Conservation (phyloP, 2,329 filamentous ascomycete species). For the Aspergillus quadrilineatus region DNA sequence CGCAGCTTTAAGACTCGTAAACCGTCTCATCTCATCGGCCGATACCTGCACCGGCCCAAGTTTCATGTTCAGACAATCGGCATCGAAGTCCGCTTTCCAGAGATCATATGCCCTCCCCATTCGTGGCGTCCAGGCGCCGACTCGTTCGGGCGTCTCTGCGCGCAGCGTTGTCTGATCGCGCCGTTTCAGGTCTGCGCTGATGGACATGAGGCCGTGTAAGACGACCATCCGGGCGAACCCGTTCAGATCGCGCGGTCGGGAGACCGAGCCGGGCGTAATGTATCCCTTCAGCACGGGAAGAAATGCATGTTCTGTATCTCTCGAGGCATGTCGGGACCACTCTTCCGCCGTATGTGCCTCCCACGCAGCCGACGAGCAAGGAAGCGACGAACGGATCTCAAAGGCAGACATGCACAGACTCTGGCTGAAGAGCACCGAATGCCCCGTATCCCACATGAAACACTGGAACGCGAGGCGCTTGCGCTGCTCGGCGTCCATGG, state of each 20-base stretch:
- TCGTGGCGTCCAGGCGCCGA: constrained; percentile 53
- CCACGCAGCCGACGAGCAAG: constrained; percentile 57
- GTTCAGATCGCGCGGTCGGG: constrained; percentile 47
- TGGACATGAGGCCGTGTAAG: constrained; percentile 62
- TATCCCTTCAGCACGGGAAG: constrained; percentile 58
- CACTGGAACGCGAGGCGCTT: constrained; percentile 61
- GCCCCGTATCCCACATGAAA: constrained; percentile 67
- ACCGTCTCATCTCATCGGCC: constrained; percentile 32
- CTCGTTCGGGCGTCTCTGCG: constrained; percentile 36
- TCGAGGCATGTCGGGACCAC: constrained; percentile 48
- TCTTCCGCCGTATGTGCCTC: constrained; percentile 55
- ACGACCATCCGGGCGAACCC: constrained; percentile 55
- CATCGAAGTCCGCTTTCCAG: constrained; percentile 60
- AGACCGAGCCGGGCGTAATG: constrained; percentile 45
- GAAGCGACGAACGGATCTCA: constrained; percentile 58
- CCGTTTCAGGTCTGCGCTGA: constrained; percentile 62
- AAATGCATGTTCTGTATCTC: constrained; percentile 45
- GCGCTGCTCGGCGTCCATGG: constrained; percentile 58
- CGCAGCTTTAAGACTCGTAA: constrained; percentile 50
- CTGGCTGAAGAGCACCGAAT: constrained; percentile 65
- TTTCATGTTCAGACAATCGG: constrained; percentile 47
- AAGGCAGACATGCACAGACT: constrained; percentile 66
- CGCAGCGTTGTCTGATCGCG: constrained; percentile 62
- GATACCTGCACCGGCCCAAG: constrained; percentile 32
- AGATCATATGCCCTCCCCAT: constrained; percentile 55